Evolutionary conservation across 805 yeast species (phyloP).

Genomic region (Hanseniaspora pseudoguilliermondii): DNA sequence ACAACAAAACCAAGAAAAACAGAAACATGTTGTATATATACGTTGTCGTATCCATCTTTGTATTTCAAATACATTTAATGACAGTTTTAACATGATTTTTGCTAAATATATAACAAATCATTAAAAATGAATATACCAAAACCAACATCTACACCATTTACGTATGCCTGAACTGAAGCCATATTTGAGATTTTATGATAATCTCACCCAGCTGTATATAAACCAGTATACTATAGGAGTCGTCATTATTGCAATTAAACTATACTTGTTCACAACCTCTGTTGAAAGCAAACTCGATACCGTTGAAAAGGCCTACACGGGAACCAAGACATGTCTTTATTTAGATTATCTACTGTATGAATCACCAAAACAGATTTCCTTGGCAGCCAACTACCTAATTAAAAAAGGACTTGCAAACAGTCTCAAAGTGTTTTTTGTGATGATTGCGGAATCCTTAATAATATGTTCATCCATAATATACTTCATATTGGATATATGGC

Average conservation of each 20-base stretch:
- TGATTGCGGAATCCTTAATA: constrained; percentile 37
- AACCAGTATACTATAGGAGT: constrained; percentile 51
- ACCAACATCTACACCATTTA: too few species aligned
- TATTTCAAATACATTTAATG: too few species aligned
- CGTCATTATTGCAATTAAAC: constrained; percentile 44
- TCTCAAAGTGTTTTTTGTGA: constrained; percentile 34
- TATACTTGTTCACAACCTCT: constrained; percentile 43
- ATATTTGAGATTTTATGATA: constrained; percentile 40
- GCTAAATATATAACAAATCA: too few species aligned
- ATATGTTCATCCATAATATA: constrained; percentile 47
- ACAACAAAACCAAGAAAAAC: too few species aligned
- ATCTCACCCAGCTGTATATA: constrained; percentile 52
- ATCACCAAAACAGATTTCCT: constrained; percentile 46
- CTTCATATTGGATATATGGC: constrained; percentile 55
- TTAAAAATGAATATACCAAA: too few species aligned
- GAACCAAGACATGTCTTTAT: constrained; percentile 32
- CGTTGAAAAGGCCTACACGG: constrained; percentile 30
- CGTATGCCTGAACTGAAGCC: constrained; percentile 10
- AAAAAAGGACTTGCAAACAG: constrained; percentile 36
- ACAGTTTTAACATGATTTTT: too few species aligned
- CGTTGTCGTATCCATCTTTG: too few species aligned
- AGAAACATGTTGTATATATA: too few species aligned
- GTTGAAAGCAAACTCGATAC: constrained; percentile 32
- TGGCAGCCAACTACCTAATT: constrained; percentile 41
- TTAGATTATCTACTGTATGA: constrained; percentile 28